Evolutionary conservation across 257 asterid genomes (phyloP).

Genomic region (Forsythia suspensa): DNA sequence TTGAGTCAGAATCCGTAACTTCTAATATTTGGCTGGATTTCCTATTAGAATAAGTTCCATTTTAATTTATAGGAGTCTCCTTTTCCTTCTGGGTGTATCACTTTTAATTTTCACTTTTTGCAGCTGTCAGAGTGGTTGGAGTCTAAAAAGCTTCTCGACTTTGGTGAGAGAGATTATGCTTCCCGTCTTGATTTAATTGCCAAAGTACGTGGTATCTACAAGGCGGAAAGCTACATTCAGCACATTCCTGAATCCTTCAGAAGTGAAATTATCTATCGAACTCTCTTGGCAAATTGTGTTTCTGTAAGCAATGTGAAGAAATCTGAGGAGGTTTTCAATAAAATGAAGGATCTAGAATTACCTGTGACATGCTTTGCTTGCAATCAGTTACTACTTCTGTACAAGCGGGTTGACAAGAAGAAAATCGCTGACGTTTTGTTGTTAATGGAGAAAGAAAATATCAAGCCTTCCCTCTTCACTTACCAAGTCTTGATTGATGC

Average conservation of each 20-base stretch:
- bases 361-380: slow-evolving; percentile 60
- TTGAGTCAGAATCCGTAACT: neutral
- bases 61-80: neutral
- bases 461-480: slow-evolving; percentile 62
- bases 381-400: slow-evolving; percentile 72
- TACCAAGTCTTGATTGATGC: slow-evolving; percentile 57
- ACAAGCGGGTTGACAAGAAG: slow-evolving; percentile 55
- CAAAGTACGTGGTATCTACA: slow-evolving; percentile 59
- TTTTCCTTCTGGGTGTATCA: slow-evolving; percentile 1
- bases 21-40: neutral
- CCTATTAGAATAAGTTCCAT: neutral
- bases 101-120: slow-evolving; percentile 19
- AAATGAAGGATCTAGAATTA: slow-evolving; percentile 55
- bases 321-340: slow-evolving; percentile 70
- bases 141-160: slow-evolving; percentile 40
- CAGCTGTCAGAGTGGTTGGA: slow-evolving; percentile 87
- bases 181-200: slow-evolving; percentile 72
- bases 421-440: slow-evolving; percentile 58
- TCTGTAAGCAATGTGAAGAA: slow-evolving; percentile 37
- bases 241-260: slow-evolving; percentile 62
- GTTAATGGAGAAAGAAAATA: slow-evolving; percentile 66
- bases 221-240: slow-evolving; percentile 64
- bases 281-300: slow-evolving; percentile 70
- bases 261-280: slow-evolving; percentile 54
- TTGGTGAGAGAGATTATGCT: slow-evolving; percentile 50